Percentiles rank a stretch among this genome's conserved stretches.
phyloP scores from a whole-genome alignment of 2,329 filamentous ascomycete species.

The Amesomyces nigricolor region DNA sequence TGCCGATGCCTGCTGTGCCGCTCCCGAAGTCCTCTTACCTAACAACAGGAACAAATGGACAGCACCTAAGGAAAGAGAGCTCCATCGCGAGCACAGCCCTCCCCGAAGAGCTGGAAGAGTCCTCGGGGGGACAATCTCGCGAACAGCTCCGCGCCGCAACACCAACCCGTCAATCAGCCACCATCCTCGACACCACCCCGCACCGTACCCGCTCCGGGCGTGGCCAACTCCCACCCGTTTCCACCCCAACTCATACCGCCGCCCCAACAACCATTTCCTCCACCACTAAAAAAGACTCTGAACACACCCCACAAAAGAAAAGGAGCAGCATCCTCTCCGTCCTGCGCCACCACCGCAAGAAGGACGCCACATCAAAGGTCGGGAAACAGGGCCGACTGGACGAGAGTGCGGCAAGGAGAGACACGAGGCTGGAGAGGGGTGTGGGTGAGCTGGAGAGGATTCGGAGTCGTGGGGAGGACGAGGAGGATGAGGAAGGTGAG shows the following conservation, averaged over 20 bases:
- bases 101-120: constrained; percentile 40
- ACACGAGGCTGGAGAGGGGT: constrained; percentile 57
- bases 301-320: constrained; percentile 33
- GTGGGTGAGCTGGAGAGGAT: constrained; percentile 47
- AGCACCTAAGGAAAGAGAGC: constrained; percentile 12
- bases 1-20: constrained; percentile 22
- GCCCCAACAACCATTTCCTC: constrained; percentile 1
- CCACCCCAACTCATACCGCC: constrained; percentile 10
- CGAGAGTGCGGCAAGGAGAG: constrained; percentile 56
- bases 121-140: constrained; percentile 55
- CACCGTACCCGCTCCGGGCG: constrained; percentile 40
- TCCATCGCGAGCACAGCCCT: constrained; percentile 31
- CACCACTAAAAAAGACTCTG: constrained; percentile 25
- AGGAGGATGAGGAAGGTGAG: constrained; percentile 30
- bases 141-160: constrained; percentile 40
- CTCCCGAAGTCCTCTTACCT: neutral
- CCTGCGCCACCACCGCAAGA: constrained; percentile 52
- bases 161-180: neutral
- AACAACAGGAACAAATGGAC: neutral
- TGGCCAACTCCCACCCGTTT: constrained; percentile 30
- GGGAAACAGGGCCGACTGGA: constrained; percentile 42
- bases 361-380: constrained; percentile 46
- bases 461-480: constrained; percentile 32
- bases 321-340: constrained; percentile 52
- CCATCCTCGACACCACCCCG: constrained; percentile 24